phyloP scores from a whole-genome alignment of 306 rosid genomes.

The Cotoneaster glaucophyllus region DNA sequence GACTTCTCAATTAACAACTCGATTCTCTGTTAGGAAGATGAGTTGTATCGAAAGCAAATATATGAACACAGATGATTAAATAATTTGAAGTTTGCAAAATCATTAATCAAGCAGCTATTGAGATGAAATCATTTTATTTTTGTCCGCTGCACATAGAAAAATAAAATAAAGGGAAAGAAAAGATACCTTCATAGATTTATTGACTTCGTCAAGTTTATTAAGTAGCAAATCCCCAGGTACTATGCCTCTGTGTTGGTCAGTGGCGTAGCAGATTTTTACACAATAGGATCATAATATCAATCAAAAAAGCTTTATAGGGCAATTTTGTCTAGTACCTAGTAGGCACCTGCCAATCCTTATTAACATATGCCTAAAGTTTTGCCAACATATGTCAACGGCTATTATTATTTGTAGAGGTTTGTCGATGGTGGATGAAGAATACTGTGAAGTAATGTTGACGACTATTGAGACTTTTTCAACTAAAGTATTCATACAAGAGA shows the following conservation, averaged over 20 bases:
- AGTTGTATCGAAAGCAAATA: background rate
- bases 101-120: background rate
- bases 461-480: no score
- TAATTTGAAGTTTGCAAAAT: background rate
- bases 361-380: no score
- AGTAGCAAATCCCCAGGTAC: conserved; percentile 50
- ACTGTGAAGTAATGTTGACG: no score
- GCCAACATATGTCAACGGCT: no score
- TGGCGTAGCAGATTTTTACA: no score
- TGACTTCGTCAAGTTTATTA: conserved; percentile 79
- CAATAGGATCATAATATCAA: no score
- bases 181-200: conserved; percentile 69
- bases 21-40: conserved; percentile 45
- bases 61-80: background rate
- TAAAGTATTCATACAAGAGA: no score
- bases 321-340: no score
- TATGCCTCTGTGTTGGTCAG: conserved; percentile 38
- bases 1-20: conserved; percentile 59
- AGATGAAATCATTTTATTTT: background rate
- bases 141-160: background rate
- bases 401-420: no score
- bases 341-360: no score
- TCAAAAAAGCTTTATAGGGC: no score
- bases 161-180: background rate
- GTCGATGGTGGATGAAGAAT: no score